Percentiles rank a stretch among this genome's conserved stretches.
Conservation (phyloP, 306 rosid genomes). For the Fagus crenata region DNA sequence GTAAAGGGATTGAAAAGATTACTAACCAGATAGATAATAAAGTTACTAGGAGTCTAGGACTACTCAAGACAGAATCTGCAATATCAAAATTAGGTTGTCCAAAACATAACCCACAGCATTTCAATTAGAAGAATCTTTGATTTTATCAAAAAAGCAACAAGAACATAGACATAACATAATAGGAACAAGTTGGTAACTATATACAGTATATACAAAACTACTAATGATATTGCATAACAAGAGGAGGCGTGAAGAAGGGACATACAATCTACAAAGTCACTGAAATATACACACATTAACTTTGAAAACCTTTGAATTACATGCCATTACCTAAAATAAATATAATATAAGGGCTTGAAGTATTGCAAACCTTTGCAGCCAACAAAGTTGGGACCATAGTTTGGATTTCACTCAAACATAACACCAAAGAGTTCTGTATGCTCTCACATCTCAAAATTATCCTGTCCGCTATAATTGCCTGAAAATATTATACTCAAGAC, state of each 20-base stretch:
- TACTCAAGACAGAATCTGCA: not conserved
- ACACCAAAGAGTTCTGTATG: constrained; percentile 35
- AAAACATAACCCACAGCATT: not conserved
- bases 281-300: not conserved
- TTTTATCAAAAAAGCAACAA: not conserved
- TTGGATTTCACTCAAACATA: constrained; percentile 51
- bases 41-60: not conserved
- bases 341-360: not conserved
- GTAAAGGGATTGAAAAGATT: not conserved
- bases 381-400: constrained; percentile 41
- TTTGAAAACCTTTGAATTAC: not conserved
- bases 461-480: constrained; percentile 51
- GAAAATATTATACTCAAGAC: constrained; percentile 9
- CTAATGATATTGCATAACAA: not conserved
- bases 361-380: constrained; percentile 50
- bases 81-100: not conserved
- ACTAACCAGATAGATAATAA: not conserved
- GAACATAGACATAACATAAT: not conserved
- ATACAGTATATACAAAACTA: not conserved
- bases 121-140: not conserved
- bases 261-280: not conserved
- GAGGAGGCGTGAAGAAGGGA: not conserved
- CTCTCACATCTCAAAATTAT: constrained; percentile 51
- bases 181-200: not conserved
- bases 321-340: not conserved